phyloP scores from a whole-genome alignment of 106 monocot genomes.

The Phalaenopsis equestris region DNA sequence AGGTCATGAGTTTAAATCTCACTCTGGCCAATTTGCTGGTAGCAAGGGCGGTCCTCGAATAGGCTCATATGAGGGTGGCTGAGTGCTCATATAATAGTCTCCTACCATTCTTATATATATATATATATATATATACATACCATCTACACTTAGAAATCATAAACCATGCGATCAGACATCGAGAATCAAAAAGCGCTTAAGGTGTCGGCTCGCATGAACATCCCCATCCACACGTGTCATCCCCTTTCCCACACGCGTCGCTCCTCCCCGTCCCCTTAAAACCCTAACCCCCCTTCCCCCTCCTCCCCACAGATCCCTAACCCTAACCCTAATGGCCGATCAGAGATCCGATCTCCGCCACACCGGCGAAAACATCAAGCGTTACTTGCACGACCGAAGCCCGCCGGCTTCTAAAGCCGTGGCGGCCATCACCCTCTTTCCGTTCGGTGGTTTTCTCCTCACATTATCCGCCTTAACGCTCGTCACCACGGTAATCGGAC shows the following conservation, averaged over 20 bases:
- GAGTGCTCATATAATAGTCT: too few species aligned
- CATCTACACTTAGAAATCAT: too few species aligned
- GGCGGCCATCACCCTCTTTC: slow-evolving; percentile 41
- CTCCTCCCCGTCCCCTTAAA: slow-evolving; percentile 2
- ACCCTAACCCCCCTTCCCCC: background rate
- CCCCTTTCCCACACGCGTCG: slow-evolving; percentile 12
- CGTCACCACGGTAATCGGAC: slow-evolving; percentile 28
- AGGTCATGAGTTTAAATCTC: too few species aligned
- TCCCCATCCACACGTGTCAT: background rate
- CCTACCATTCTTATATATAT: too few species aligned
- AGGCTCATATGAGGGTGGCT: too few species aligned
- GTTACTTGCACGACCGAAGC: slow-evolving; percentile 13
- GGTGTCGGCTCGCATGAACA: slow-evolving; percentile 1
- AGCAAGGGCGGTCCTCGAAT: too few species aligned
- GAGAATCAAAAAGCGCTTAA: background rate
- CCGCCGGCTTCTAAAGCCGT: slow-evolving; percentile 27
- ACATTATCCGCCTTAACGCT: slow-evolving; percentile 30
- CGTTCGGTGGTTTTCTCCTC: slow-evolving; percentile 53
- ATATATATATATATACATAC: too few species aligned
- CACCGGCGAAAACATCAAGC: slow-evolving; percentile 9
- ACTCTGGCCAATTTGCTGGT: too few species aligned
- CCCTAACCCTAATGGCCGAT: background rate
- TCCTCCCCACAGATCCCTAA: background rate
- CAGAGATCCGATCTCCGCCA: background rate
- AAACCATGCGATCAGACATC: too few species aligned